phyloP scores from a whole-genome alignment of 768 basidiomycete genomes.

The Podaxis carcinomalis region DNA sequence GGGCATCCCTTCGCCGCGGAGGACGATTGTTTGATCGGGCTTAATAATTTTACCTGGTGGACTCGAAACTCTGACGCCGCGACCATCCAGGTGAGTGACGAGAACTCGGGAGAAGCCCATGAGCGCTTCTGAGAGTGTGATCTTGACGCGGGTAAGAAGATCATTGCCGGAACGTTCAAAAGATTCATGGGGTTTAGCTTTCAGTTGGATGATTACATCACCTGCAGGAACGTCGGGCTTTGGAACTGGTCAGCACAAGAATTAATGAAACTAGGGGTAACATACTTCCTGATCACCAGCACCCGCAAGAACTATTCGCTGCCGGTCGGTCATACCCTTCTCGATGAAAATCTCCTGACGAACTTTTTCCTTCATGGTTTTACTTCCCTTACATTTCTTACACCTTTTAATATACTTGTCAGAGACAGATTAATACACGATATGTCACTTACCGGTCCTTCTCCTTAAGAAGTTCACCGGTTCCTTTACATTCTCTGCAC shows the following conservation, averaged over 20 bases:
- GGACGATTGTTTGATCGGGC: conserved; percentile 65
- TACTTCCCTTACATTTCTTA: conserved; percentile 92
- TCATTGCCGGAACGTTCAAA: conserved; percentile 85
- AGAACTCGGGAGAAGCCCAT: conserved; percentile 93
- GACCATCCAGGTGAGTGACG: conserved; percentile 88
- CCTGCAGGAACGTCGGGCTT: conserved; percentile 86
- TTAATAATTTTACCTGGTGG: conserved; percentile 75
- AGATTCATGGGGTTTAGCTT: conserved; percentile 61
- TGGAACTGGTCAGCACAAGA: conserved; percentile 2
- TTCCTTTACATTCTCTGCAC: conserved; percentile 69
- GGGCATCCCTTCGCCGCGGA: conserved; percentile 92
- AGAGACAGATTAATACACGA: conserved; percentile 9
- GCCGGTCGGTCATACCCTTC: conserved; percentile 78
- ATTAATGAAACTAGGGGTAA: conserved; percentile 4
- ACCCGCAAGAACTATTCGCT: conserved; percentile 84
- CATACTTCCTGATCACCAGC: conserved; percentile 87
- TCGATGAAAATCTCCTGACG: conserved; percentile 85
- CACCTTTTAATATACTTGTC: conserved; percentile 48
- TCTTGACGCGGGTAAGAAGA: conserved; percentile 72
- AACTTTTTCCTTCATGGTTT: conserved; percentile 82
- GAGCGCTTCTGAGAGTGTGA: conserved; percentile 91
- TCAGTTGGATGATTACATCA: conserved; percentile 84
- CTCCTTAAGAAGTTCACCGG: conserved; percentile 69
- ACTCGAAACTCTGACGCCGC: conserved; percentile 77
- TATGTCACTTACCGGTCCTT: conserved; percentile 65